Conservation (phyloP, 2,329 filamentous ascomycete genomes). For the Acarospora socialis region DNA sequence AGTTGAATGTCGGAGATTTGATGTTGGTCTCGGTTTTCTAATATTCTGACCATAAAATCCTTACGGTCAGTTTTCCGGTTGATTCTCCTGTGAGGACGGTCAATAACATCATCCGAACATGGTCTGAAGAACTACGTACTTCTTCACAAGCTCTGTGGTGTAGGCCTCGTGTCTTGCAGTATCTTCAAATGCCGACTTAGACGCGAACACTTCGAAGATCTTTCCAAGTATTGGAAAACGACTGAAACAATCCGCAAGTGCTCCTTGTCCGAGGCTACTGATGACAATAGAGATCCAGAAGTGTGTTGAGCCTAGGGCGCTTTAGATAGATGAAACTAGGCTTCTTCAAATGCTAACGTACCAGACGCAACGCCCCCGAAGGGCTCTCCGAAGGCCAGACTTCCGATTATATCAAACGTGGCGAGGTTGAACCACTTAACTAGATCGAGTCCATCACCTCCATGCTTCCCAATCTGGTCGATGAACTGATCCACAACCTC, state of each 20-base stretch:
- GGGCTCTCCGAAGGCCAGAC: slow-evolving; percentile 5
- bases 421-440: slow-evolving; percentile 9
- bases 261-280: slow-evolving; percentile 1
- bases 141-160: slow-evolving; percentile 3
- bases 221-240: not conserved
- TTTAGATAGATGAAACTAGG: too few relatives aligned
- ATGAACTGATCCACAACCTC: too few relatives aligned
- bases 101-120: too few relatives aligned
- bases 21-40: slow-evolving; percentile 1
- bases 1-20: slow-evolving; percentile 6
- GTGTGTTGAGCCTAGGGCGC: not conserved
- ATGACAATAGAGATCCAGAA: not conserved
- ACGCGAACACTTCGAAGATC: too few relatives aligned
- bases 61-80: slow-evolving; percentile 5
- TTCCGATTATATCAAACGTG: slow-evolving; percentile 8
- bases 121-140: not conserved
- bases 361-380: slow-evolving; percentile 2
- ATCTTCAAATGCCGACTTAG: not conserved
- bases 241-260: slow-evolving; percentile 3
- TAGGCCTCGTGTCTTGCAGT: slow-evolving; percentile 3
- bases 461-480: slow-evolving; percentile 12
- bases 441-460: slow-evolving; percentile 21
- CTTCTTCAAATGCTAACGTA: not conserved
- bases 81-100: slow-evolving; percentile 2
- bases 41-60: slow-evolving; percentile 5